Base-by-base conservation (phyloP, 352 stramenopile species). In the Phytophthora ohioensis region DNA sequence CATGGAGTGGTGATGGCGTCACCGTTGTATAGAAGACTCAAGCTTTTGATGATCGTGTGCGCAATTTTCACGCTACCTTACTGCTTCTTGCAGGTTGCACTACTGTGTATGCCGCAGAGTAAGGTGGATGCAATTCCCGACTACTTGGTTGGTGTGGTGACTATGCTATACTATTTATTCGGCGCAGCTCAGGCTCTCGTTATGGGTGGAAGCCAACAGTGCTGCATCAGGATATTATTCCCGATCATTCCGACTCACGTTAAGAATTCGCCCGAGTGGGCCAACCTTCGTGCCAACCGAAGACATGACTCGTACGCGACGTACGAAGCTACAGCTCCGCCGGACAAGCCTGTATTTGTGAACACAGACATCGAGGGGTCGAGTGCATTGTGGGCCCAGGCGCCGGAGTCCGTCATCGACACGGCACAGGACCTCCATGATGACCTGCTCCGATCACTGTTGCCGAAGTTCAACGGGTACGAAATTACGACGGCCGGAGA, bases 301-400 rank as follows among this genome's bases (percentile, higher is more conserved):
- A 59, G 66, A 38, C 75, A 85, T 34, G 82, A 85, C 8, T 79
- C 76, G 32, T 80, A 71, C 36, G 54, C 71, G 17, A 74, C 38
- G 35, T 78, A 74, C 52, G 82, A 85, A 17, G 59, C 71, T 6
- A 69, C 67, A 5, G 49, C 68, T 1, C 71, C 82, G 1, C 80
- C 79, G 21, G 74, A 59, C 31, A 74, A 75, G 10, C 87, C 87
- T 0, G 80, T 93, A 21, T 94, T 94, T 47, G 85, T 94, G 31
- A 84, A 83, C 38, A 94, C 87, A 2, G 87, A 94, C 39, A 94
- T 94, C 52, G 87, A 94, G 57, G 81, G 79, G 6, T 92, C 84
- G 5, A 94, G 85, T 64, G 82, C 82, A 4, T 39, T 94, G 36
- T 94, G 87, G 87, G 84, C 76, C 0, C 73, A 79, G n/a, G 79